These are phyloP conservation scores for Acacia confusa DNA, from an alignment of 306 rosid species.

Conservation along the genomic window DNA sequence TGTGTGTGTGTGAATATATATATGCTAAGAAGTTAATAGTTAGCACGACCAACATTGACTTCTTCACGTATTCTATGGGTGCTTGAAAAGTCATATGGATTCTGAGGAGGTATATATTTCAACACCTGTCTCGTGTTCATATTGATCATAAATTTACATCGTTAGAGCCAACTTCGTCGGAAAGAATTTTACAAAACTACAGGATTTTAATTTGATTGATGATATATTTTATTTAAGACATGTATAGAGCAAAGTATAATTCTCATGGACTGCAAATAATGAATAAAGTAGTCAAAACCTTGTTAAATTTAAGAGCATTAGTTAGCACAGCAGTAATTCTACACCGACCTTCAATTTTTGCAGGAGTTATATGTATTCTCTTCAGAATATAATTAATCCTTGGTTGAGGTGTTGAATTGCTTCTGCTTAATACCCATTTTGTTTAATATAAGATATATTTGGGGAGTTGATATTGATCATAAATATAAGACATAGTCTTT, in stretches of 20 bases:
- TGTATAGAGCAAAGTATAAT: neutral
- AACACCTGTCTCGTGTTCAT: neutral
- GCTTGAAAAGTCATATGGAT: neutral
- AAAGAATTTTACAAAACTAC: neutral
- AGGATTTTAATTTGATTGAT: neutral
- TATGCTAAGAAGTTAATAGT: neutral
- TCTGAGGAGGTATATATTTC: neutral
- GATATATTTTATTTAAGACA: neutral
- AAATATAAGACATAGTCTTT: no score
- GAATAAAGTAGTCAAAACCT: neutral
- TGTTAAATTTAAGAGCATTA: neutral
- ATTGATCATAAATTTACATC: neutral
- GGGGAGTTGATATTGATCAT: accelerated
- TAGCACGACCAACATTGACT: neutral
- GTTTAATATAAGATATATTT: no score
- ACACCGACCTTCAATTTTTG: neutral
- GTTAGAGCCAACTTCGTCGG: neutral
- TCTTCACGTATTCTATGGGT: neutral
- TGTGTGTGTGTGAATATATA: neutral
- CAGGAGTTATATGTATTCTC: no score
- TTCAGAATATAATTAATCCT: no score
- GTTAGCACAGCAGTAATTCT: neutral
- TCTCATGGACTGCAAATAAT: neutral
- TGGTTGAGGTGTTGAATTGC: no score
- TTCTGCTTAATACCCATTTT: no score